Evolutionary conservation across 352 stramenopile species (phyloP), one percentile per base, ranked within the genome.

Genomic region (Globisporangium okanoganense): DNA sequence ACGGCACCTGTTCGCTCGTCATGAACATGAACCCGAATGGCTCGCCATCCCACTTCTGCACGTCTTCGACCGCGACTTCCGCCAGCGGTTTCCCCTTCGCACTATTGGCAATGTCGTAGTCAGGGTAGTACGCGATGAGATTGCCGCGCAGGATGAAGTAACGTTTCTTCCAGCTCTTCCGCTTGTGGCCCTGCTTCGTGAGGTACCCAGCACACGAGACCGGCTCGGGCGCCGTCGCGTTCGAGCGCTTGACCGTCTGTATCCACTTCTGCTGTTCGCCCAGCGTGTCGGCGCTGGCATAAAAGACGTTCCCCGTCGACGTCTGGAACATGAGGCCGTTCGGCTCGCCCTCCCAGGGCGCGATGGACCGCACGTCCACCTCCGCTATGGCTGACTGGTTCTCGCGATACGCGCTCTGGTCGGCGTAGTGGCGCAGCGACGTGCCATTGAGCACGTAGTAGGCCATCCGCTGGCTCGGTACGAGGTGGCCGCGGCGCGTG

Each of bases 161-260:
- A 0, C 87, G 83, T 61, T 95, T 96, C 65, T 95, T 96, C 87
- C 87, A 96, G 64, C 85, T 96, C 69, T 96, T 96, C 1, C 87
- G 83, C 65, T 95, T 96, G 68, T 96, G 87, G 25, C 87, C 87
- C 72, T 96, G 87, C 64, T 96, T 96, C 25, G 85, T 95, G 22
- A 96, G 65, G 67, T 94, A 96, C 36, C 87, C 87, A 8, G 85
- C 85, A 63, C 87, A 95, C 5, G 80, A 70, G 8, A 95, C 82
- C 0, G 87, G 87, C 54, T 92, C 82, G 0, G 84, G 86, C 8
- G 92, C 65, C 27, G 73, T 90, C 10, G 75, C 72, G 40, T 83
- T 89, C 14, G 83, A 87, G 38, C 81, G 79, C 58, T 79, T 87
- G 5, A 91, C 76, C 9, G 76, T 92, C 8, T 73, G 67, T 3